Evolutionary conservation across 192 early-diverging fungal species (phyloP), one percentile per base, ranked within the genome.

Genomic region (Coemansia sp.): DNA sequence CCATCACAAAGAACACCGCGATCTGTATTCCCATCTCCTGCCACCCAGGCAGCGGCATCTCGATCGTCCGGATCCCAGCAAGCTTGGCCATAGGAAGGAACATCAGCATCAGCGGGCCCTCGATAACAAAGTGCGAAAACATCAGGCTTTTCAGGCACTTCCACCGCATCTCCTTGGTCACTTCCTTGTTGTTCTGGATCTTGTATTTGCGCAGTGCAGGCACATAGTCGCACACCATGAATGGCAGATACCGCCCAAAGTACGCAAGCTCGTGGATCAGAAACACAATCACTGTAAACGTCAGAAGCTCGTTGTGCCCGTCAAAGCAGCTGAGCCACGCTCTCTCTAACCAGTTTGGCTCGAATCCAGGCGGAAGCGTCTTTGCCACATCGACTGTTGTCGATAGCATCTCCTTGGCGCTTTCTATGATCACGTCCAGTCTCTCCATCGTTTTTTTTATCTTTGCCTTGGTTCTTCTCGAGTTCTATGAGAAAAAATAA

Each of bases 191-290:
- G 20, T 73, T 87, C 84, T 98, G 95, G 65, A 98, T 90, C 84
- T 92, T 94, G 86, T 93, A 98, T 74, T 91, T 87, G 65, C 90
- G 85, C 71, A 96, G 84, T 13, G 79, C 83, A 3, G 95, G 94
- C 62, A 98, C 92, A 61, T 87, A 85, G 76, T 98, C 95, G 66
- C 88, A 89, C 53, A 90, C 74, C 36, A 87, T 73, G 73, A 91
- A 97, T 25, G 95, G 95, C n/a, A 95, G 29, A 75, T 89, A 94
- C 23, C 94, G 89, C n/a, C 87, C 89, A 84, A 94, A 96, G 81
- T 93, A 96, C 61, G 94, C 92, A 42, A 91, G 52, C 79, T 98
- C 92, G 85, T 98, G 94, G 84, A 92, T 88, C 33, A 87, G 33
- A 74, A 98, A 95, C 40, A 91, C 81, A 42, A 94, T 74, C 14